These are phyloP conservation scores for Acer saccharum DNA, from an alignment of 345 rosid genomes.

Conservation along the genomic window DNA sequence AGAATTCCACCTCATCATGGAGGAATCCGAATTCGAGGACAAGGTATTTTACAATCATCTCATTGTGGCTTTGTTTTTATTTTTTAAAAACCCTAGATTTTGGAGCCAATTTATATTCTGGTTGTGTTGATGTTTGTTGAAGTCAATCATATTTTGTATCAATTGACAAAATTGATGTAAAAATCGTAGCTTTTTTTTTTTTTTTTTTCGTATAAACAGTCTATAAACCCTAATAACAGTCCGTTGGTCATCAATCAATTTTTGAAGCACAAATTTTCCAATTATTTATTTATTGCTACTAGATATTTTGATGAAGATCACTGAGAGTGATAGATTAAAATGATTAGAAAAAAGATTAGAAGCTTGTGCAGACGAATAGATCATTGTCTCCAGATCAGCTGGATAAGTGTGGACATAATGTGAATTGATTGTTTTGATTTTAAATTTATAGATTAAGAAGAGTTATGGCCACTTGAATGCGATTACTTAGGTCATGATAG, in stretches of 20 bases:
- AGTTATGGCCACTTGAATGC: neutral
- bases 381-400: neutral
- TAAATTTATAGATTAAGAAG: neutral
- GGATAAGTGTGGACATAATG: neutral
- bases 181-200: neutral
- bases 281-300: neutral
- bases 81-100: neutral
- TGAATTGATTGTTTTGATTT: neutral
- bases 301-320: neutral
- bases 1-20: constrained; percentile 87
- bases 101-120: too few species aligned
- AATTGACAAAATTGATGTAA: neutral
- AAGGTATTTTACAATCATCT: constrained; percentile 39
- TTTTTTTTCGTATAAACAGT: neutral
- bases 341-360: neutral
- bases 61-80: neutral
- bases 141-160: neutral
- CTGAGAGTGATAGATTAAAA: neutral
- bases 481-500: neutral
- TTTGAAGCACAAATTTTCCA: neutral
- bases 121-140: too few species aligned
- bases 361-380: neutral
- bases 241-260: neutral
- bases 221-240: neutral
- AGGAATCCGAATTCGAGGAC: constrained; percentile 80